Base-by-base conservation (phyloP, 805 yeast genomes). In the Wickerhamomyces chaumierensis region DNA sequence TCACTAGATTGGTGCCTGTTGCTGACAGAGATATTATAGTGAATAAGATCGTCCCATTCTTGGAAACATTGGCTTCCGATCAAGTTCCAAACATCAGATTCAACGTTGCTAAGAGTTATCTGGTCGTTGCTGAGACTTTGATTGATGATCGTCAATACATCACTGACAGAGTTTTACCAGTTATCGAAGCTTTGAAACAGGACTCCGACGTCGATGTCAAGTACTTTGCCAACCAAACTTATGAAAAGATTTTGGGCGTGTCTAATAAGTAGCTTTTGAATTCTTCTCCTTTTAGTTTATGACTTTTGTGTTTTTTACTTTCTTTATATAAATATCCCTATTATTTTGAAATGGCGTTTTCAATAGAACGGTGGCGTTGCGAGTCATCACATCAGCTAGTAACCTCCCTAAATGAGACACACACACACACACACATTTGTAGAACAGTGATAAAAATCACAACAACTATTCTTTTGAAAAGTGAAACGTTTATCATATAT, bases 61-160 rank as follows among this genome's bases (percentile, higher is more conserved):
- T 92, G 43, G 70, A 76, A 47, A 76, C 73, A 36, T 68, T 90
- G 50, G 68, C 78, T 31, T 68, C 66, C 31, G 98, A 92, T 62
- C 71, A 77, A 7, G 96, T 92, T 40, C 96, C 99, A 50, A 92
- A 92, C 60, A 88, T 92, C 45, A 74, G 96, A 55, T 92, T 92
- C 66, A 92, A 88, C 62, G 87, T 83, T 45, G 96, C 99, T 20
- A 87, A 86, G 60, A 74, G 94, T 14, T 76, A 82, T 53, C 69
- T 74, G 33, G 63, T 69, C 19, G 66, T 82, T 27, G 77, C 77
- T 6, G 73, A 75, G 51, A 66, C 76, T 14, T 61, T 83, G 42
- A 57, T 58, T 8, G 44, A 48, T 13, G 35, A 38, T 25, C 42
- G 42, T 5, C 52, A 59, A n/a, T 51, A 72, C 35, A 67, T 79